Base-by-base conservation (phyloP, 2,329 filamentous ascomycete species). In the Alternaria postmessia region DNA sequence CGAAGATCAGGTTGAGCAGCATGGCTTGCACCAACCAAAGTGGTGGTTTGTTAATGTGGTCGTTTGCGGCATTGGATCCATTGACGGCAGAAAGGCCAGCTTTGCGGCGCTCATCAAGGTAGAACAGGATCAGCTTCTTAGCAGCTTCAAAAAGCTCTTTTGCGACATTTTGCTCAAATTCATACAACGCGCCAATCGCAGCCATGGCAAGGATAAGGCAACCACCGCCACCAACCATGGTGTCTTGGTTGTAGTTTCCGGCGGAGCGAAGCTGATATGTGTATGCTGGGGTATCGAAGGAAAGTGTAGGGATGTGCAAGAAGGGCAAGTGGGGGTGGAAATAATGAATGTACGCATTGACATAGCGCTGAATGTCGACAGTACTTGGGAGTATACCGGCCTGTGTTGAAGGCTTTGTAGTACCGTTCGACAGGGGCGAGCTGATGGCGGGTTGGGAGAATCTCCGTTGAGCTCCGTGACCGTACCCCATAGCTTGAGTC, bases 251-350 rank as follows among this genome's bases (percentile, higher is more conserved):
- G 75, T 81, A 85, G 78, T 81, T 86, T 75, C 76, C 74, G 62
- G 87, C 83, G 61, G 86, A 86, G 73, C 88, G 88, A 62, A 88
- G 74, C 51, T 84, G 85, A 62, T 81, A 87, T 44, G 87, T 84
- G 66, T 88, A 88, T 47, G 90, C 84, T 52, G 91, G 86, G 52
- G 91, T 87, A 72, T 97, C 93, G 81, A 98, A 97, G 42, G 93
- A 93, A 64, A 98, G 84, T 16, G 94, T 97, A 53, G 94, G 90
- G 68, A 97, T 88, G 79, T 98, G 95, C 62, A 97, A 83, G 79
- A 98, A 97, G n/a, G 95, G 94, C 62, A 97, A 81, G 77, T 98
- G 94, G 22, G 94, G 94, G 75, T 97, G 94, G 78, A 96, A 97
- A 77, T 92, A 96, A 66, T 89, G 89, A 72, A 98, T 88, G 80